Conservation (phyloP, 1,284 basidiomycete genomes). For the Waitea zeae region DNA sequence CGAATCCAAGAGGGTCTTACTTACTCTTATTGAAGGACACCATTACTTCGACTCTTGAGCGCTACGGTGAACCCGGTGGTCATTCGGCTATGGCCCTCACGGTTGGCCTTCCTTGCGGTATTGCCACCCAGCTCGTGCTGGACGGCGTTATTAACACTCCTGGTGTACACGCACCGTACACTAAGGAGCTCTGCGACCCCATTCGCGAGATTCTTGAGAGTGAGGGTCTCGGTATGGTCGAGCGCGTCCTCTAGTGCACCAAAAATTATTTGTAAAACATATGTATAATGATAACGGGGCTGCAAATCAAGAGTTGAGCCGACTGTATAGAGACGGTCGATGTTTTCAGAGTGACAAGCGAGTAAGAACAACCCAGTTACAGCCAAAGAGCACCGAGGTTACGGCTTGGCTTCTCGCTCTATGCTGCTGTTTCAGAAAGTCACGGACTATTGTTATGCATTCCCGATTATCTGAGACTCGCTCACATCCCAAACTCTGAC, state of each 20-base stretch:
- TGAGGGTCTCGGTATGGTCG: conserved; percentile 73
- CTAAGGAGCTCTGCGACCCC: conserved; percentile 73
- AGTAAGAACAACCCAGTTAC: too few species aligned
- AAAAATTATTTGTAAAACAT: too few species aligned
- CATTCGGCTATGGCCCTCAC: conserved; percentile 88
- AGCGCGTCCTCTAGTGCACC: conserved; percentile 55
- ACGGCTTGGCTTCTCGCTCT: too few species aligned
- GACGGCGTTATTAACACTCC: conserved; percentile 63
- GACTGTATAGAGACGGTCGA: too few species aligned
- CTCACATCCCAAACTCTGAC: too few species aligned
- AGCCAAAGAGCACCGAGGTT: too few species aligned
- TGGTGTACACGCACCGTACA: conserved; percentile 84
- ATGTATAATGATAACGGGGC: too few species aligned
- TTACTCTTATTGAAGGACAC: conserved; percentile 45
- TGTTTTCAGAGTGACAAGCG: too few species aligned
- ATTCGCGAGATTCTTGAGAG: conserved; percentile 64
- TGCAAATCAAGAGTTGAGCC: too few species aligned
- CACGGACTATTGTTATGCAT: too few species aligned
- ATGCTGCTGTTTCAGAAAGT: too few species aligned
- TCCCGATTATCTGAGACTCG: too few species aligned
- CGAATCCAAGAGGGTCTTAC: conserved; percentile 6
- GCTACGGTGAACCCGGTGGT: conserved; percentile 73
- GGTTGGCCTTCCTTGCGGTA: conserved; percentile 89
- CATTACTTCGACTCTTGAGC: conserved; percentile 84
- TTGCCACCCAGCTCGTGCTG: conserved; percentile 75